phyloP scores from a whole-genome alignment of 257 asterid species.

The Petunia axillaris region DNA sequence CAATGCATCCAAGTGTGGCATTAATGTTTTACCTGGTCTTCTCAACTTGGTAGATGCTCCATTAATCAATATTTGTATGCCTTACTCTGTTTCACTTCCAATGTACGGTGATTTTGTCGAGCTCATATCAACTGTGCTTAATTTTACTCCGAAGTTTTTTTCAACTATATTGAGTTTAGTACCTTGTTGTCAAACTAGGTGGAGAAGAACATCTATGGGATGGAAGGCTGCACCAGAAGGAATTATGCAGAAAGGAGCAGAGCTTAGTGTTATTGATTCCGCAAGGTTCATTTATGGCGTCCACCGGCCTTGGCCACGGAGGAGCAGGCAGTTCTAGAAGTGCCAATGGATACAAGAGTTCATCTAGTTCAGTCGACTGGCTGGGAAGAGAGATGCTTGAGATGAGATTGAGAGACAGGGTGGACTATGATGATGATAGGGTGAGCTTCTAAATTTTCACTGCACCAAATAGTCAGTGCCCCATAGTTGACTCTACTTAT shows the following conservation, averaged over 20 bases:
- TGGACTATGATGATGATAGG: constrained; percentile 76
- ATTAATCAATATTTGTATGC: constrained; percentile 3
- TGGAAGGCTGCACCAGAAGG: constrained; percentile 39
- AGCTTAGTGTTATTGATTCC: constrained; percentile 28
- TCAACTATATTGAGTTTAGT: constrained; percentile 24
- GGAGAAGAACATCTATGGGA: constrained; percentile 43
- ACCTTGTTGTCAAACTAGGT: constrained; percentile 43
- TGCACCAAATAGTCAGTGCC: neutral
- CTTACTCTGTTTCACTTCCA: neutral
- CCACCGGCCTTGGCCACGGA: constrained; percentile 48
- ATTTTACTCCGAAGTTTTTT: neutral
- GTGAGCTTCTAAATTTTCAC: constrained; percentile 48
- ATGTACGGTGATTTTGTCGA: neutral
- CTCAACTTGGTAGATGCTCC: constrained; percentile 17
- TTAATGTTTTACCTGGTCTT: neutral
- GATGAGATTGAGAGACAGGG: constrained; percentile 86
- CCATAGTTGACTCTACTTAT: constrained; percentile 1
- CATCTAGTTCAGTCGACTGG: constrained; percentile 97
- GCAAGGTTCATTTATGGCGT: constrained; percentile 40
- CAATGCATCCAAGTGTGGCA: neutral
- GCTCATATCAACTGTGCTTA: constrained; percentile 3
- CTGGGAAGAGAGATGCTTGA: constrained; percentile 95
- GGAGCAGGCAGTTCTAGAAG: constrained; percentile 59
- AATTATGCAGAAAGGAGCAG: constrained; percentile 30
- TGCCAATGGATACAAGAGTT: constrained; percentile 57